phyloP scores from a whole-genome alignment of 345 rosid genomes.

The Nephelium lappaceum region DNA sequence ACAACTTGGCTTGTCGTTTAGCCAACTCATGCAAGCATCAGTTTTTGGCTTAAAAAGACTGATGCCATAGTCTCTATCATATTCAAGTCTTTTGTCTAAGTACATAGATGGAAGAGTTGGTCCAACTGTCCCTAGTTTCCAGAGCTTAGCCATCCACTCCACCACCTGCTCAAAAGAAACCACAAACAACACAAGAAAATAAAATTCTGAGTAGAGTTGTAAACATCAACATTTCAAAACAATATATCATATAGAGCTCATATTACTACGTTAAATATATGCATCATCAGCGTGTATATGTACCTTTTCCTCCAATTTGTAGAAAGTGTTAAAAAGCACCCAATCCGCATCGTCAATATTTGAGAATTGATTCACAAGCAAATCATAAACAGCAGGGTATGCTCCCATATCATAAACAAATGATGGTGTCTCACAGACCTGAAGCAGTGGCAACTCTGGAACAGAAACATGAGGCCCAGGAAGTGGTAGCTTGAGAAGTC shows the following conservation, averaged over 20 bases:
- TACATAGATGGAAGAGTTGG: conserved; percentile 30
- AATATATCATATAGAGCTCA: background rate
- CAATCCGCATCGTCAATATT: conserved; percentile 35
- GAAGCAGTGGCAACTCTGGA: conserved; percentile 39
- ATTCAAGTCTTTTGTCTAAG: conserved; percentile 21
- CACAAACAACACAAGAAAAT: background rate
- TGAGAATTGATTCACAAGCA: conserved; percentile 30
- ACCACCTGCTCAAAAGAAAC: conserved; percentile 22
- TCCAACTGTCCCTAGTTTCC: conserved; percentile 25
- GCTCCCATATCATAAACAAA: conserved; percentile 22
- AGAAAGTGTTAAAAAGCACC: conserved; percentile 27
- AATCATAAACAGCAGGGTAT: conserved; percentile 13
- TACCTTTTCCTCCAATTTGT: conserved; percentile 22
- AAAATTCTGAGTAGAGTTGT: too few species aligned
- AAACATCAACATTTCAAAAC: background rate
- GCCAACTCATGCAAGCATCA: conserved; percentile 28
- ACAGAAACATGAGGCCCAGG: conserved; percentile 9
- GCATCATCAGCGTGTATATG: background rate
- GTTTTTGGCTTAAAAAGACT: conserved; percentile 17
- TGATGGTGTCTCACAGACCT: conserved; percentile 28
- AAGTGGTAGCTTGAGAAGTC: conserved; percentile 28
- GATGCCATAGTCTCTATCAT: conserved; percentile 22
- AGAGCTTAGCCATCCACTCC: conserved; percentile 31
- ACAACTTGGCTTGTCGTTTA: conserved; percentile 19
- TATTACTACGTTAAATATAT: too few species aligned